These are phyloP conservation scores for Ogataea siamensis DNA, from an alignment of 805 yeast species.

Conservation along the genomic window DNA sequence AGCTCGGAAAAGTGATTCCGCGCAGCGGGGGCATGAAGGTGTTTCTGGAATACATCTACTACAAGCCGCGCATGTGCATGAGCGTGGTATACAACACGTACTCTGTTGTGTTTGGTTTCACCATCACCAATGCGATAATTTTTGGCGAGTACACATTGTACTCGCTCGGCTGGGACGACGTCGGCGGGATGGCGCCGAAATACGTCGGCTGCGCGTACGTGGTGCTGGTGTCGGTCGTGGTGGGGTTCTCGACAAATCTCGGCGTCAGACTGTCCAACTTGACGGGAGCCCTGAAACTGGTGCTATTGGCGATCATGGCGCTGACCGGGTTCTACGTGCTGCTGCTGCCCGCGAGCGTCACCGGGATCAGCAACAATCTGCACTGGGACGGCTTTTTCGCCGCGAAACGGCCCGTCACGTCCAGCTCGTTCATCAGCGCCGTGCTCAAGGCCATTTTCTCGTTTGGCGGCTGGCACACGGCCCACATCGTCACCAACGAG, in stretches of 20 bases:
- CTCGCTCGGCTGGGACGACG: slow-evolving; percentile 42
- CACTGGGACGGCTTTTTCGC: slow-evolving; percentile 31
- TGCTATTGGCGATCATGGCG: slow-evolving; percentile 51
- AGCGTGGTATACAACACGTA: slow-evolving; percentile 48
- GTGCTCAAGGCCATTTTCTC: slow-evolving; percentile 52
- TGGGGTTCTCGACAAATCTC: slow-evolving; percentile 56
- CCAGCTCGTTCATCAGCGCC: slow-evolving; percentile 47
- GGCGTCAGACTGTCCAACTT: slow-evolving; percentile 63
- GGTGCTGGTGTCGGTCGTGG: slow-evolving; percentile 39
- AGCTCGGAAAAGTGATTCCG: slow-evolving; percentile 68
- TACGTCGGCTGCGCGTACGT: slow-evolving; percentile 43
- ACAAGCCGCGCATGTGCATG: slow-evolving; percentile 53
- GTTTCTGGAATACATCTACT: slow-evolving; percentile 65
- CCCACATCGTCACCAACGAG: slow-evolving; percentile 54
- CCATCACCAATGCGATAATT: slow-evolving; percentile 49
- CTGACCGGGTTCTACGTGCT: slow-evolving; percentile 57
- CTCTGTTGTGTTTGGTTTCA: slow-evolving; percentile 50
- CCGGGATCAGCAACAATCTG: slow-evolving; percentile 45
- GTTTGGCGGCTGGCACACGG: slow-evolving; percentile 54
- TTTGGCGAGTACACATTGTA: slow-evolving; percentile 53
- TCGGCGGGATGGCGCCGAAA: slow-evolving; percentile 38
- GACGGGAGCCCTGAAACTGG: slow-evolving; percentile 60
- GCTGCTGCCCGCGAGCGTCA: slow-evolving; percentile 43
- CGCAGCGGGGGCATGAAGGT: slow-evolving; percentile 76
- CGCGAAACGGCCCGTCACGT: slow-evolving; percentile 33